Evolutionary conservation across 1,284 basidiomycete species (phyloP).

Genomic region (Ceratobasidium theobromae): DNA sequence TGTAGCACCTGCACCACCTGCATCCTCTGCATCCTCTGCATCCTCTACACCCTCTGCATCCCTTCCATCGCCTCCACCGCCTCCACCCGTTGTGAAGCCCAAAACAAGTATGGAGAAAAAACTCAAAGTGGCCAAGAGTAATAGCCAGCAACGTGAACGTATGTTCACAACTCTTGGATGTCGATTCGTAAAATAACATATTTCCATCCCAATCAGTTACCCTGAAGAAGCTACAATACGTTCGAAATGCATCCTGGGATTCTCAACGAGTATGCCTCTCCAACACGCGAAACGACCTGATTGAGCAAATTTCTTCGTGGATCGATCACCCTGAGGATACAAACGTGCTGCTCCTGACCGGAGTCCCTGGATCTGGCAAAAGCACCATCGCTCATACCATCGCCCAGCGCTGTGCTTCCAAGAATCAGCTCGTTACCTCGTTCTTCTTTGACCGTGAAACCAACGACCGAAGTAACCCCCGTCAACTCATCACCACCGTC

Average conservation of each 20-base stretch:
- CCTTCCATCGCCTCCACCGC: no score
- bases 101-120: no score
- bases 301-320: background rate
- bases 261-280: background rate
- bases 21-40: no score
- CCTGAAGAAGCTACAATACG: background rate
- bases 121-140: no score
- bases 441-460: no score
- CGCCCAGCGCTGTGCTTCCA: background rate
- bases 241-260: background rate
- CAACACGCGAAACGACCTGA: background rate
- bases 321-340: background rate
- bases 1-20: no score
- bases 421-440: background rate
- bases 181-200: no score
- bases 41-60: no score
- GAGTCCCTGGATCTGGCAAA: background rate
- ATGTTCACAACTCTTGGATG: no score
- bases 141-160: no score
- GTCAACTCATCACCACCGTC: background rate
- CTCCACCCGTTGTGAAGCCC: no score
- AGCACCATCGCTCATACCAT: background rate
- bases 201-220: no score
- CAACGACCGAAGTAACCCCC: background rate
- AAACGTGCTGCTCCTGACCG: conserved; percentile 6